A percentile compares a stretch with the other conserved stretches of the same genome.
These are phyloP conservation scores for Daldinia bambusicola DNA, from an alignment of 495 filamentous ascomycete genomes.

Conservation along the genomic window DNA sequence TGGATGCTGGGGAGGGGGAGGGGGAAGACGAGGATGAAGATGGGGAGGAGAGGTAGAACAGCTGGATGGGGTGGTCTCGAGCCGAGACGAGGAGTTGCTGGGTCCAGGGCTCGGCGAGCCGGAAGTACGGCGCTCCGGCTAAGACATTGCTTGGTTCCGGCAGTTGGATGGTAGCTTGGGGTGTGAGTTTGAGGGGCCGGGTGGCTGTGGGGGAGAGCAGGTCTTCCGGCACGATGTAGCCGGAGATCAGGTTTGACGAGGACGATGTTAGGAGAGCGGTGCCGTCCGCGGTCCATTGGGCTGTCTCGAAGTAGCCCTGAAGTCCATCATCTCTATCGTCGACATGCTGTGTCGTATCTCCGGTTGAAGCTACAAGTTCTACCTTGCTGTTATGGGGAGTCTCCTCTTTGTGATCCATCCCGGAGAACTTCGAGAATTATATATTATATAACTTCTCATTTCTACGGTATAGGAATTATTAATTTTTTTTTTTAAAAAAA, in stretches of 20 bases:
- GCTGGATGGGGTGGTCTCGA: slow-evolving; percentile 78
- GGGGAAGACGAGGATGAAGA: no score
- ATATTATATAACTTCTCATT: slow-evolving; percentile 17
- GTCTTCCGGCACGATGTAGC: slow-evolving; percentile 77
- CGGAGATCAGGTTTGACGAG: slow-evolving; percentile 72
- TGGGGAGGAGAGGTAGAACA: slow-evolving; percentile 59
- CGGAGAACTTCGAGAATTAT: not conserved
- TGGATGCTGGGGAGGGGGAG: slow-evolving; percentile 57
- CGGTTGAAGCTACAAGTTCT: slow-evolving; percentile 57
- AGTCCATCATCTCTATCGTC: slow-evolving; percentile 22
- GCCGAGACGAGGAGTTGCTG: slow-evolving; percentile 74
- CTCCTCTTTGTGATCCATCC: slow-evolving; percentile 37
- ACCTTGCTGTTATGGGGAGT: slow-evolving; percentile 42
- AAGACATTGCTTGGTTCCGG: slow-evolving; percentile 77
- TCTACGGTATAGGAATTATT: not conserved
- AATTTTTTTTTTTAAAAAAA: not conserved
- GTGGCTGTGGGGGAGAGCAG: slow-evolving; percentile 65
- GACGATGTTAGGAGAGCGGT: slow-evolving; percentile 81
- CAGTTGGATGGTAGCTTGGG: slow-evolving; percentile 69
- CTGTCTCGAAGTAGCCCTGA: slow-evolving; percentile 64
- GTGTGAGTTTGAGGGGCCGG: slow-evolving; percentile 61
- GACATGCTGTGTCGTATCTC: slow-evolving; percentile 32
- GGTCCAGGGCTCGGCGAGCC: slow-evolving; percentile 70
- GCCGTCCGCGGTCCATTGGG: slow-evolving; percentile 78
- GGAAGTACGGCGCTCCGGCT: slow-evolving; percentile 77